Percentiles rank a stretch among this genome's conserved stretches.
Evolutionary conservation across 495 filamentous ascomycete species (phyloP).

Genomic region (Lindgomyces ingoldianus): DNA sequence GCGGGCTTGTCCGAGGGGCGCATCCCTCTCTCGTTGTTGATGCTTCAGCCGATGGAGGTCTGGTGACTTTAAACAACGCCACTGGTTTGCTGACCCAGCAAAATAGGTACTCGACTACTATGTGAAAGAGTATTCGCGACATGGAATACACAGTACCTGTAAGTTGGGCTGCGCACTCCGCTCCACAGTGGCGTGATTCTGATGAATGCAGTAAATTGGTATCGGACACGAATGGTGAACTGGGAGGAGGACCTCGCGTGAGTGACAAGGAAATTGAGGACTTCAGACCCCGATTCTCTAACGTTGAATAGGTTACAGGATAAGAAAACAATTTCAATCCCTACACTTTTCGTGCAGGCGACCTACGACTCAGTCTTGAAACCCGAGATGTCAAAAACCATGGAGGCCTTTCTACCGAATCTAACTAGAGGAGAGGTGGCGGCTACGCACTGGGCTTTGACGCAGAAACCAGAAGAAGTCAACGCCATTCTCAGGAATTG

Average conservation of each 20-base stretch:
- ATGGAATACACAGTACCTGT: conserved; percentile 74
- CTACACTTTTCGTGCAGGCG: conserved; percentile 73
- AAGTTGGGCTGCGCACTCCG: conserved; percentile 41
- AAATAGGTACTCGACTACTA: conserved; percentile 73
- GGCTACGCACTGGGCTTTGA: conserved; percentile 49
- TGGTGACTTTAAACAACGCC: background rate
- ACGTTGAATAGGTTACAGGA: conserved; percentile 27
- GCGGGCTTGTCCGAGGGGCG: conserved; percentile 1
- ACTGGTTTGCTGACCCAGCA: conserved; percentile 11
- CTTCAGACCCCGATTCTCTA: conserved; percentile 3
- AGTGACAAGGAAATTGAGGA: conserved; percentile 17
- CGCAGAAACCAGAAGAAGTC: conserved; percentile 44
- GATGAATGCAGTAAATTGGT: conserved; percentile 68
- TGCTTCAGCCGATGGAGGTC: background rate
- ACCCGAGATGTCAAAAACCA: conserved; percentile 63
- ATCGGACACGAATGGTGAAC: conserved; percentile 70
- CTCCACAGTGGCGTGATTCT: conserved; percentile 9
- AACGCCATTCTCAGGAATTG: conserved; percentile 46
- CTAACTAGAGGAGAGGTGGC: conserved; percentile 51
- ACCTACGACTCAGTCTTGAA: conserved; percentile 65
- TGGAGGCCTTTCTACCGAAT: conserved; percentile 65
- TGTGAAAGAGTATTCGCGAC: conserved; percentile 63
- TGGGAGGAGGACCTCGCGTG: conserved; percentile 70
- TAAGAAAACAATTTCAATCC: conserved; percentile 57
- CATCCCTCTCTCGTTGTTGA: background rate